phyloP scores from a whole-genome alignment of 2,329 filamentous ascomycete genomes.

The Lizonia empirigonia region DNA sequence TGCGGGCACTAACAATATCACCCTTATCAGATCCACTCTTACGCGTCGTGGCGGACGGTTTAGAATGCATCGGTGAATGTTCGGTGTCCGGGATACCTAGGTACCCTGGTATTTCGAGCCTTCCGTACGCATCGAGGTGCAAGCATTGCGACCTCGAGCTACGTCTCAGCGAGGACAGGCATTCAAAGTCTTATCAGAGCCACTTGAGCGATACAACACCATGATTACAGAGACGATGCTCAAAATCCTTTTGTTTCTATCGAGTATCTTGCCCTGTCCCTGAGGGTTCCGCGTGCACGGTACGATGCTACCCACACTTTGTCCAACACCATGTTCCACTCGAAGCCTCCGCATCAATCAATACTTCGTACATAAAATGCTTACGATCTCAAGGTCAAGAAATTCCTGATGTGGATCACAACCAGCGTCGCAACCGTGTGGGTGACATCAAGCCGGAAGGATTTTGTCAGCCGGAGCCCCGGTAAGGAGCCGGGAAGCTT shows the following conservation, averaged over 20 bases:
- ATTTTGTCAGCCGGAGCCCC: too few species aligned
- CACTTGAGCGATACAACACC: not conserved
- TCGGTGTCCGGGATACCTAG: not conserved
- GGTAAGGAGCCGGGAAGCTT: too few species aligned
- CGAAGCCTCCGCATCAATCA: not conserved
- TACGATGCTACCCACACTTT: not conserved
- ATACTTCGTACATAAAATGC: not conserved
- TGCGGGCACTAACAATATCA: slow-evolving; percentile 6
- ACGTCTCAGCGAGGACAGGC: not conserved
- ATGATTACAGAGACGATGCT: not conserved
- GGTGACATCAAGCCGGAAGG: not conserved
- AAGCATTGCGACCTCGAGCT: not conserved
- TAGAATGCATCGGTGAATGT: not conserved
- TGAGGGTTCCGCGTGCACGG: not conserved
- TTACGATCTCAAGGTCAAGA: not conserved
- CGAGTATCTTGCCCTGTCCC: not conserved
- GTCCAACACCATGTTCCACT: not conserved
- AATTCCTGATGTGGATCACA: not conserved
- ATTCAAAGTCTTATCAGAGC: too few species aligned
- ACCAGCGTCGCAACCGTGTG: not conserved
- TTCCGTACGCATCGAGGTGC: too few species aligned
- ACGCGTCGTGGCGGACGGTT: not conserved
- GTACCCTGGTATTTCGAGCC: too few species aligned
- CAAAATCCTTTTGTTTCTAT: not conserved
- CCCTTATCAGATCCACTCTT: not conserved